A percentile compares a stretch with the other conserved stretches of the same genome.
Conservation (phyloP, 768 basidiomycete genomes). For the Tulasnella sp. region DNA sequence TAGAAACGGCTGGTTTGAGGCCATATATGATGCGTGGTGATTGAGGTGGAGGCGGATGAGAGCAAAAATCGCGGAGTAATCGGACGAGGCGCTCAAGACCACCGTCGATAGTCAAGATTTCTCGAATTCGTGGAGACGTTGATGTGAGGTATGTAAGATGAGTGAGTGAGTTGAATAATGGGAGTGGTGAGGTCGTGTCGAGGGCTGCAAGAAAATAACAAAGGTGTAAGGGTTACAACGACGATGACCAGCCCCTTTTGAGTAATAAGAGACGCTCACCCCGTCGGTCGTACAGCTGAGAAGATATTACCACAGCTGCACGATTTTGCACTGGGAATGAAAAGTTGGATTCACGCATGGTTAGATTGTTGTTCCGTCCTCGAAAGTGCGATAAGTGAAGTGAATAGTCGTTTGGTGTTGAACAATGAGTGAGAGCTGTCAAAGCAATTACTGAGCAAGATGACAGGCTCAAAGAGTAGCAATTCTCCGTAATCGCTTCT, state of each 20-base stretch:
- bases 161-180: slow-evolving; percentile 86
- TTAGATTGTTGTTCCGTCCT: background rate
- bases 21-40: slow-evolving; percentile 69
- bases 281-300: slow-evolving; percentile 88
- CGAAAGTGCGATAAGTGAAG: too few species aligned
- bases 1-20: slow-evolving; percentile 46
- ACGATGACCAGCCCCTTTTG: background rate
- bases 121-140: slow-evolving; percentile 93
- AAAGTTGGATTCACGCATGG: slow-evolving; percentile 95
- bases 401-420: background rate
- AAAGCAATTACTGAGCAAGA: background rate
- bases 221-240: background rate
- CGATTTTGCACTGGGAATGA: slow-evolving; percentile 90
- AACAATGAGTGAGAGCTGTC: background rate
- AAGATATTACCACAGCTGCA: slow-evolving; percentile 88
- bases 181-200: slow-evolving; percentile 48
- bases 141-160: slow-evolving; percentile 95
- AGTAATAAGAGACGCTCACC: slow-evolving; percentile 42
- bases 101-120: slow-evolving; percentile 97
- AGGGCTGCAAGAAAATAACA: slow-evolving; percentile 31
- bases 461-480: background rate
- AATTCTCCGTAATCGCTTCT: background rate
- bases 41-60: slow-evolving; percentile 71
- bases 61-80: slow-evolving; percentile 81
- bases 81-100: slow-evolving; percentile 92